These are phyloP conservation scores for Magnaporthiopsis poae DNA, from an alignment of 2,329 filamentous ascomycete species.

Conservation along the genomic window DNA sequence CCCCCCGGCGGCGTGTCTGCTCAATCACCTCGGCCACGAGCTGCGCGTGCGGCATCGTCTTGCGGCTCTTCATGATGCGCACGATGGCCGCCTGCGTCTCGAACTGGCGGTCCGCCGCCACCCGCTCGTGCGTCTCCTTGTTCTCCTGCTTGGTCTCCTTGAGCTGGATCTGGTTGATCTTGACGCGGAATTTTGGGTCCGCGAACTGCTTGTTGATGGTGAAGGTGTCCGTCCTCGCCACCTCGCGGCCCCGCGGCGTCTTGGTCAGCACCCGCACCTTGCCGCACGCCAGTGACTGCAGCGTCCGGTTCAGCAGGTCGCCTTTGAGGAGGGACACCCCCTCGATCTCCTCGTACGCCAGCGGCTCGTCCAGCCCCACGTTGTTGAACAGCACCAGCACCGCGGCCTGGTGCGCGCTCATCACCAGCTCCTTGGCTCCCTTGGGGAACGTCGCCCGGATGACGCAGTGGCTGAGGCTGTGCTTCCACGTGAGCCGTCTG, in stretches of 20 bases:
- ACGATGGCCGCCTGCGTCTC: conserved; percentile 97
- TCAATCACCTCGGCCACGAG: conserved; percentile 86
- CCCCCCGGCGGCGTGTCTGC: conserved; percentile 76
- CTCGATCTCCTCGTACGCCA: conserved; percentile 68
- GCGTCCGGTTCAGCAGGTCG: conserved; percentile 72
- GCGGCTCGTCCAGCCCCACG: conserved; percentile 30
- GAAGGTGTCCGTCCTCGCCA: conserved; percentile 72
- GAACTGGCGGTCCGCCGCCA: conserved; percentile 81
- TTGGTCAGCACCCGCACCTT: conserved; percentile 78
- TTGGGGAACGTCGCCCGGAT: conserved; percentile 71
- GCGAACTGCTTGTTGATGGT: conserved; percentile 67
- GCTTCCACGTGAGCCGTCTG: conserved; percentile 80
- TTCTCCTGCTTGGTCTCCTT: conserved; percentile 95
- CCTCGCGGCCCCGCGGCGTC: conserved; percentile 72
- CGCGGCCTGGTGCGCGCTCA: conserved; percentile 85
- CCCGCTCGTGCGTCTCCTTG: conserved; percentile 81
- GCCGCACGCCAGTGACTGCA: conserved; percentile 90
- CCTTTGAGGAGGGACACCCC: conserved; percentile 65
- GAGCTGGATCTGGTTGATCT: conserved; percentile 97
- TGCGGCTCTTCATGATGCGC: conserved; percentile 89
- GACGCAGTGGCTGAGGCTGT: conserved; percentile 82
- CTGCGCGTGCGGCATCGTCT: conserved; percentile 76
- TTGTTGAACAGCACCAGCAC: conserved; percentile 86
- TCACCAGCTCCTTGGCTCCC: conserved; percentile 75
- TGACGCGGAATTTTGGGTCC: conserved; percentile 79